These are phyloP conservation scores for Yamadazyma triangularis DNA, from an alignment of 1,139 yeast genomes.

Conservation along the genomic window DNA sequence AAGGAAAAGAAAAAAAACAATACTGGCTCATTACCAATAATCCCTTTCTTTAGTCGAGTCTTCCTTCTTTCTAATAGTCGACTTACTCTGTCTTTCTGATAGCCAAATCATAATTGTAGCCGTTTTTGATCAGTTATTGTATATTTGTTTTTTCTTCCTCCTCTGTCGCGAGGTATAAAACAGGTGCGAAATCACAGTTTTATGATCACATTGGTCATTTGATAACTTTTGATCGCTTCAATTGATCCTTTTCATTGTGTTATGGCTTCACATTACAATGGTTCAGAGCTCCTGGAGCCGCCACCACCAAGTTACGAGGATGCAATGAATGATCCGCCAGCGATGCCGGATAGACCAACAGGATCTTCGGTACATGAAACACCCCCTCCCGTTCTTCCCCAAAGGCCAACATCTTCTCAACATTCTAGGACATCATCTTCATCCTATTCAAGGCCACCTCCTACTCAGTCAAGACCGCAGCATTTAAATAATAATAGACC, in stretches of 20 bases:
- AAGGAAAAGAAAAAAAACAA: not conserved
- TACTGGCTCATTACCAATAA: not conserved
- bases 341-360: constrained; percentile 1
- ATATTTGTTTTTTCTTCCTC: not conserved
- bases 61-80: not conserved
- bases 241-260: too few species aligned
- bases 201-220: too few species aligned
- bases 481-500: not conserved
- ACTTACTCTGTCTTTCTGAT: constrained; percentile 74
- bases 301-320: constrained; percentile 16
- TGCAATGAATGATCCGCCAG: constrained; percentile 7
- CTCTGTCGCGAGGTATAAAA: not conserved
- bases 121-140: constrained; percentile 1
- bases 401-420: too few species aligned
- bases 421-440: too few species aligned
- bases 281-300: constrained; percentile 1
- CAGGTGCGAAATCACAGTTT: too few species aligned
- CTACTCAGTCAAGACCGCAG: constrained; percentile 4
- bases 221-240: not conserved
- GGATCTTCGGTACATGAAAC: constrained; percentile 1
- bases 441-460: constrained; percentile 2
- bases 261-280: not conserved
- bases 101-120: constrained; percentile 58
- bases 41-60: not conserved
- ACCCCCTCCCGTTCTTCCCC: too few species aligned